phyloP scores from a whole-genome alignment of 2,329 filamentous ascomycete genomes.

The Hawksworthiomyces lignivorus region DNA sequence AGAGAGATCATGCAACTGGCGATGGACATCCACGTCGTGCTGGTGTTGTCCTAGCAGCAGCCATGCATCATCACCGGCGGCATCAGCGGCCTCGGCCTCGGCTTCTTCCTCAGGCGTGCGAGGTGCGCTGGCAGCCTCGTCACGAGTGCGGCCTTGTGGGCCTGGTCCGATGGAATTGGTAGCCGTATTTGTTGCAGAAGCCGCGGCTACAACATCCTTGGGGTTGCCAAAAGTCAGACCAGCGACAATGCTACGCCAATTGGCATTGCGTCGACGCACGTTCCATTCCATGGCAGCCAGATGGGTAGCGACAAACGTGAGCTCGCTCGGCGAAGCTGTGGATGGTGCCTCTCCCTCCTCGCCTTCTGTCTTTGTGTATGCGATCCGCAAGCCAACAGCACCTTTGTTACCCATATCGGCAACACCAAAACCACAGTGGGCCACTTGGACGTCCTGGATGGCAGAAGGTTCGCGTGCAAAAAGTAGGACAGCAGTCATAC shows the following conservation, averaged over 20 bases:
- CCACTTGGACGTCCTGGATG: slow-evolving; percentile 62
- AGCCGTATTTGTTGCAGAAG: not conserved
- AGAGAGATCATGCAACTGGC: slow-evolving; percentile 44
- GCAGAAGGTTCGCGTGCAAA: slow-evolving; percentile 61
- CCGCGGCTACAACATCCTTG: slow-evolving; percentile 24
- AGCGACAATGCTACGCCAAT: slow-evolving; percentile 80
- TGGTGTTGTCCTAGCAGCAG: slow-evolving; percentile 14
- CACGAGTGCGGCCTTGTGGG: slow-evolving; percentile 9
- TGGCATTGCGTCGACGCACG: slow-evolving; percentile 66
- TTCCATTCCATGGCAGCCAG: slow-evolving; percentile 82
- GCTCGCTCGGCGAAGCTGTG: slow-evolving; percentile 46
- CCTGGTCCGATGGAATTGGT: slow-evolving; percentile 1
- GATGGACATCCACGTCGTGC: slow-evolving; percentile 12
- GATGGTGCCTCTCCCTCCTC: slow-evolving; percentile 14
- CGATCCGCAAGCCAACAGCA: slow-evolving; percentile 69
- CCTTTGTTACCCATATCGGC: slow-evolving; percentile 95
- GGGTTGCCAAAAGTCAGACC: slow-evolving; percentile 66
- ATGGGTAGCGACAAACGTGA: slow-evolving; percentile 86
- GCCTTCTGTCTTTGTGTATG: slow-evolving; percentile 41
- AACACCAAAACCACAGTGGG: slow-evolving; percentile 75
- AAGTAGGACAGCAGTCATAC: slow-evolving; percentile 84
- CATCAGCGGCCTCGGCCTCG: slow-evolving; percentile 20
- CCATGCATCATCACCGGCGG: slow-evolving; percentile 26
- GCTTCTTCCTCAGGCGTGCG: slow-evolving; percentile 26
- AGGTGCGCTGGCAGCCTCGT: slow-evolving; percentile 16